Base-by-base conservation (phyloP, 2,329 filamentous ascomycete species). In the Zymoseptoria pseudotritici region DNA sequence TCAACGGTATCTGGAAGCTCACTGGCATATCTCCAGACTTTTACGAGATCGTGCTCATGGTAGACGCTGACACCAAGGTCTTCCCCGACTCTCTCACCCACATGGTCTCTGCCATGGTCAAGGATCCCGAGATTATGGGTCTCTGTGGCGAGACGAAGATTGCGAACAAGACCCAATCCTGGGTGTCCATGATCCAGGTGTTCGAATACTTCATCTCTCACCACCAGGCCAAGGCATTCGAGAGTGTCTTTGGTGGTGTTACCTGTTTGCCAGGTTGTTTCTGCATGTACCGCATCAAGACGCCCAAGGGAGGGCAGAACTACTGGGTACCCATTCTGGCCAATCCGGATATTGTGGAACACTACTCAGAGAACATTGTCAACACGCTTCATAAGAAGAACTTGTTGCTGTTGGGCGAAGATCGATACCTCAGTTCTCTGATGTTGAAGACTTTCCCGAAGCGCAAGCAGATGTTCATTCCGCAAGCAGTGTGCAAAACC, bases 241-340 rank as follows among this genome's bases (percentile, higher is more conserved):
- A 99, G 76, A 97, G 92, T 0, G 89, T 97, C 66, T 99, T 99
- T 76, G 94, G 94, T 77, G 94, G 94, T 88, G 94, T 99, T 62
- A 99, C 94, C 65, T 99, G 94, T 82, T 82, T 99, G 68, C 94
- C 94, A 17, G 94, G 94, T 65, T 99, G 94, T 81, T 99, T 99
- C 86, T 97, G 91, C 82, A 99, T 99, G 95, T 99, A 99, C 80
- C 90, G 94, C 71, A 97, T 99, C 84, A 99, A 99, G 78, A 90
- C 94, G 29, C 95, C 94, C 62, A 99, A 99, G 79, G 94, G 94
- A 66, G 93, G 89, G 24, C 91, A 97, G 74, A 97, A 99, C 80
- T 99, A 97, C 79, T 99, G 94, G 94, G 94, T 99, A 22, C 94
- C 94, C 7, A 97, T 99, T 70, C 83, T 99, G 65, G 94, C 94